These are phyloP conservation scores for Xylariaceae sp. DNA, from an alignment of 2,329 filamentous ascomycete species.

Conservation along the genomic window DNA sequence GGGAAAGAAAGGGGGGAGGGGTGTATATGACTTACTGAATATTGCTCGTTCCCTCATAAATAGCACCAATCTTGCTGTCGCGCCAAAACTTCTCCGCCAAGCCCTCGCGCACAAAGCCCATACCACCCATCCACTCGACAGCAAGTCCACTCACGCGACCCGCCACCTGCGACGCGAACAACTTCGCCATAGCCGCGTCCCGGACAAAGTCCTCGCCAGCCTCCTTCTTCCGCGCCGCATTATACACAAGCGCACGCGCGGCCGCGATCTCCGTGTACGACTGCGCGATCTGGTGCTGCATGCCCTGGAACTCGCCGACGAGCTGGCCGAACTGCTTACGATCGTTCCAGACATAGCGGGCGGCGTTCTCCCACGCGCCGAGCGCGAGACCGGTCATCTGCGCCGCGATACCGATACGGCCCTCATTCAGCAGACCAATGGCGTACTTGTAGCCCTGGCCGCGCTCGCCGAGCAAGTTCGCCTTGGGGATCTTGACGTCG, in stretches of 20 bases:
- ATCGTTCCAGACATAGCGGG: slow-evolving; percentile 95
- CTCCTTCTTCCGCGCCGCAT: slow-evolving; percentile 96
- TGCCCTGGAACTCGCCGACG: slow-evolving; percentile 95
- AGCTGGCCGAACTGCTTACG: slow-evolving; percentile 92
- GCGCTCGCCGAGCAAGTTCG: slow-evolving; percentile 80
- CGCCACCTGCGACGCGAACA: slow-evolving; percentile 90
- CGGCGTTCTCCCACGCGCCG: slow-evolving; percentile 92
- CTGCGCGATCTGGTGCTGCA: slow-evolving; percentile 98
- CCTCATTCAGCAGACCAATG: slow-evolving; percentile 89
- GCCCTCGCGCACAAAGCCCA: slow-evolving; percentile 96
- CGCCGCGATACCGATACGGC: slow-evolving; percentile 93
- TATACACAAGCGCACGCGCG: slow-evolving; percentile 88
- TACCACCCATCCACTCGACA: slow-evolving; percentile 98
- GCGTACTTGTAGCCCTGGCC: slow-evolving; percentile 98
- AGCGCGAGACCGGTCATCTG: slow-evolving; percentile 98
- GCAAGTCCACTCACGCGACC: slow-evolving; percentile 78
- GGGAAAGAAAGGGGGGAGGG: neutral
- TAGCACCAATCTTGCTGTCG: slow-evolving; percentile 97
- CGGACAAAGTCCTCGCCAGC: slow-evolving; percentile 90
- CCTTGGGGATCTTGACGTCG: slow-evolving; percentile 84
- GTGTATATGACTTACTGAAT: slow-evolving; percentile 50
- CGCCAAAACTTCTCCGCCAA: slow-evolving; percentile 97
- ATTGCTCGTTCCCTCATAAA: slow-evolving; percentile 88
- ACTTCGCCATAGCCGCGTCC: slow-evolving; percentile 97
- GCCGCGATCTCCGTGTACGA: slow-evolving; percentile 90